phyloP scores from a whole-genome alignment of 306 rosid species.

The barrel medic (Medicago truncatula) region MtrunA17r5.0-ANR NC_053042.1:38658501-38659000 shows the following conservation, averaged over 20 bases:
- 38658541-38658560: neutral
- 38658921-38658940: neutral
- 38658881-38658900: neutral
- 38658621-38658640: too few species aligned
- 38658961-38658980: neutral
- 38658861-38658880: neutral
- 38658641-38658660: neutral
- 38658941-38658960: neutral
- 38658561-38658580: neutral
- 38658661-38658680: conserved; percentile 3
- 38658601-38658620: too few species aligned
- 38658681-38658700: conserved; percentile 9
- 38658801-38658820: conserved; percentile 19
- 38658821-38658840: conserved; percentile 25
- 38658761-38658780: conserved; percentile 39
- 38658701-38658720: conserved; percentile 42
- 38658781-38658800: conserved; percentile 24
- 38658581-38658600: too few species aligned
- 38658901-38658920: neutral
- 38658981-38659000: too few species aligned
- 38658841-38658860: neutral
- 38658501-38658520: neutral
- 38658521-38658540: neutral
- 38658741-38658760: conserved; percentile 26
- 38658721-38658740: conserved; percentile 39